phyloP scores from a whole-genome alignment of 768 basidiomycete species.

The Cyathus striatus region DNA sequence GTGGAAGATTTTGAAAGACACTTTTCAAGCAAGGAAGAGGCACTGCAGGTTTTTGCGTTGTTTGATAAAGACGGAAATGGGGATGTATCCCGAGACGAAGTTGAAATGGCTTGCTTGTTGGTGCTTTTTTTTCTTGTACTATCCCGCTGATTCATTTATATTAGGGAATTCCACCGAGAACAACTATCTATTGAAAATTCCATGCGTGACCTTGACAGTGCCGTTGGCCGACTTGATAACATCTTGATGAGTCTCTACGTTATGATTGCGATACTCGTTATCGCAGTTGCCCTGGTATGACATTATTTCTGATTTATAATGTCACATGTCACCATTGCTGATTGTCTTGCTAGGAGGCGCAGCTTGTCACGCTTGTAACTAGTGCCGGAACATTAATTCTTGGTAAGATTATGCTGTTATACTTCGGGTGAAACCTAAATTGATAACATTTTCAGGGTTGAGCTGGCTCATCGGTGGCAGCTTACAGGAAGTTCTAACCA shows the following conservation, averaged over 20 bases:
- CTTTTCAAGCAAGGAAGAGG: conserved; percentile 65
- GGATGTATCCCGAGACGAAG: conserved; percentile 64
- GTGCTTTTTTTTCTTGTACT: conserved; percentile 12
- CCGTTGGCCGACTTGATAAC: conserved; percentile 80
- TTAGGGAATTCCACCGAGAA: conserved; percentile 79
- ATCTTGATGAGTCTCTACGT: conserved; percentile 81
- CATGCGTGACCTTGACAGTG: conserved; percentile 87
- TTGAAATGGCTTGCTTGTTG: conserved; percentile 73
- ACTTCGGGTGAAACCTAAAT: not conserved
- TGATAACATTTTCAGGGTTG: conserved; percentile 39
- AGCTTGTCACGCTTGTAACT: conserved; percentile 69
- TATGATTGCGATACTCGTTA: conserved; percentile 67
- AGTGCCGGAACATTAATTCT: conserved; percentile 62
- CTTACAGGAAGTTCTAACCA: conserved; percentile 74
- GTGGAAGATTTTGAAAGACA: conserved; percentile 66
- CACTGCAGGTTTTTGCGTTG: conserved; percentile 59
- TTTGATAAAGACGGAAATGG: conserved; percentile 75
- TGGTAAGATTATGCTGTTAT: conserved; percentile 21
- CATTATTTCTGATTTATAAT: conserved; percentile 5
- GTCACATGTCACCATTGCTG: not conserved
- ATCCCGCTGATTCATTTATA: not conserved
- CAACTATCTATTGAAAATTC: conserved; percentile 78
- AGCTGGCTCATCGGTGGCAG: conserved; percentile 86
- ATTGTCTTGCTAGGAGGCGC: conserved; percentile 60
- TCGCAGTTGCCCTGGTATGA: conserved; percentile 74